These are phyloP conservation scores for Dendrostoma leiphaemia DNA, from an alignment of 2,329 filamentous ascomycete genomes.

Conservation along the genomic window DNA sequence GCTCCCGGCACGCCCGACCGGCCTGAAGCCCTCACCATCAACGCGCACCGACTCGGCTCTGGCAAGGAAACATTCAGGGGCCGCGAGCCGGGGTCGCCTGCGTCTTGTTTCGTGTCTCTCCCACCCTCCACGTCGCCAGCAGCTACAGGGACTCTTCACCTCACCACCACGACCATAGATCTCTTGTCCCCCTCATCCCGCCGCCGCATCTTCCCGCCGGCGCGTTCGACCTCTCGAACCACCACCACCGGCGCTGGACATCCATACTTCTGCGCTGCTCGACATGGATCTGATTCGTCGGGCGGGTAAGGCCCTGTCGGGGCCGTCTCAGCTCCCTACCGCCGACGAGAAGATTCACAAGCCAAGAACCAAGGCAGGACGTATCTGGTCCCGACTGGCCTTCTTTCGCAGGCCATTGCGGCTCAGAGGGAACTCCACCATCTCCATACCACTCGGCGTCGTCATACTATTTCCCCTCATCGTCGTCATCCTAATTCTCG, in stretches of 20 bases:
- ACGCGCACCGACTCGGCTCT: neutral
- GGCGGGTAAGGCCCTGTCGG: constrained; percentile 48
- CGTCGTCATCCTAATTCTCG: constrained; percentile 84
- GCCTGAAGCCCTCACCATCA: neutral
- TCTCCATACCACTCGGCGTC: constrained; percentile 89
- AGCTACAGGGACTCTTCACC: neutral
- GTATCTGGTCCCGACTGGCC: constrained; percentile 56
- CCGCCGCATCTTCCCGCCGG: neutral
- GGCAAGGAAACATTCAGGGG: neutral
- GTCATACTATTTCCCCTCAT: constrained; percentile 91
- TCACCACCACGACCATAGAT: neutral
- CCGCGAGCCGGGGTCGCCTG: neutral
- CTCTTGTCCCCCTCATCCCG: neutral
- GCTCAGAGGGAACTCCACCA: constrained; percentile 84
- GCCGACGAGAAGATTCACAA: constrained; percentile 45
- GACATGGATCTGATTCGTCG: constrained; percentile 59
- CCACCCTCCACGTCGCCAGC: neutral
- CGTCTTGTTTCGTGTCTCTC: neutral
- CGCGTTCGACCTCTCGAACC: neutral
- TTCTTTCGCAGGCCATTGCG: constrained; percentile 87
- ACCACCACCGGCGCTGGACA: constrained; percentile 14
- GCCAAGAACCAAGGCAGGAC: constrained; percentile 23
- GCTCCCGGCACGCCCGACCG: neutral
- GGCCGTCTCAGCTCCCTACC: constrained; percentile 45
- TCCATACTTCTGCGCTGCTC: constrained; percentile 19